Evolutionary conservation across 768 basidiomycete species (phyloP).

Genomic region (Calocybe cyanea): DNA sequence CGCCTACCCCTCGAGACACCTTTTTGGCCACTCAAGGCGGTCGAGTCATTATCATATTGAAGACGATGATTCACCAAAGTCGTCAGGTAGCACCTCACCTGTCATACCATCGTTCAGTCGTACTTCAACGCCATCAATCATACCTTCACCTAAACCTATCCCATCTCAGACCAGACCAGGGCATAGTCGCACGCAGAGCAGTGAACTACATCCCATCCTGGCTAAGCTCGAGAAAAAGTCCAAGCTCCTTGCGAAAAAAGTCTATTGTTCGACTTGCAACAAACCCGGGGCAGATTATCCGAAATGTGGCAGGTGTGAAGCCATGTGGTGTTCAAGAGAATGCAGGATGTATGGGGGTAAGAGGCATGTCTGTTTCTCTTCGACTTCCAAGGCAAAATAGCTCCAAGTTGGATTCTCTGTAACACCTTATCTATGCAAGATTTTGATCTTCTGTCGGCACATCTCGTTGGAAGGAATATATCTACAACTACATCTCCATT

Average conservation of each 20-base stretch:
- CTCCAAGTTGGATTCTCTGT: not conserved
- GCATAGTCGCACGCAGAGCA: conserved; percentile 7
- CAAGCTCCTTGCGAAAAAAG: conserved; percentile 37
- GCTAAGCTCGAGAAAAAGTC: conserved; percentile 50
- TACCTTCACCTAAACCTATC: conserved; percentile 13
- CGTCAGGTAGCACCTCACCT: conserved; percentile 18
- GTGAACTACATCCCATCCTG: conserved; percentile 43
- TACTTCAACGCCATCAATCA: conserved; percentile 27
- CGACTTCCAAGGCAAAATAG: conserved; percentile 1
- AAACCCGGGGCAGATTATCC: conserved; percentile 55
- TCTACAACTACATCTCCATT: too few species aligned
- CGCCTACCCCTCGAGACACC: conserved; percentile 1
- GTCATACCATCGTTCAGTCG: conserved; percentile 37
- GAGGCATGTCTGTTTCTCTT: conserved; percentile 41
- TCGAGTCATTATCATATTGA: conserved; percentile 6
- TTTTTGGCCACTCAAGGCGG: conserved; percentile 5
- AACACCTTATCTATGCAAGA: not conserved
- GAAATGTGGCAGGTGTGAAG: conserved; percentile 54
- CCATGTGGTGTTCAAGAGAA: conserved; percentile 61
- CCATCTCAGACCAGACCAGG: conserved; percentile 4
- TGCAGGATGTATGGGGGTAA: conserved; percentile 53
- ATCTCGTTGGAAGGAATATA: too few species aligned
- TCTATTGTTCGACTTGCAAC: conserved; percentile 48
- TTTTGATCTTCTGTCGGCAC: too few species aligned
- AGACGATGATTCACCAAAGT: conserved; percentile 17